phyloP scores from a whole-genome alignment of 768 basidiomycete genomes.

The Fomitopsis serialis region DNA sequence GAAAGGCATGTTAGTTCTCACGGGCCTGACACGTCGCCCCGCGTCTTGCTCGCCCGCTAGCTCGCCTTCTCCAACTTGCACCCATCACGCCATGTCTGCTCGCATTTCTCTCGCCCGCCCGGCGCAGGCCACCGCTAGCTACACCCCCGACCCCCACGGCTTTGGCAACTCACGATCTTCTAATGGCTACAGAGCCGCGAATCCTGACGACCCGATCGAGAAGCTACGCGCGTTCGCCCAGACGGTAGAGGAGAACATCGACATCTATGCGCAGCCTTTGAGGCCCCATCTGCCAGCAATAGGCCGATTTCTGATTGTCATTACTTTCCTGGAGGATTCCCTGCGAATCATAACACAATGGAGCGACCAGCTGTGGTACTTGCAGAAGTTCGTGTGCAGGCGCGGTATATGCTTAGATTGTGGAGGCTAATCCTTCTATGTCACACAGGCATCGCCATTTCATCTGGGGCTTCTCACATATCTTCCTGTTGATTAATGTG shows the following conservation, averaged over 20 bases:
- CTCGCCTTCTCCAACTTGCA: conserved; percentile 8
- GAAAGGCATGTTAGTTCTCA: background rate
- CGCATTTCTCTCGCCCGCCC: conserved; percentile 82
- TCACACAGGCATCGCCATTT: conserved; percentile 81
- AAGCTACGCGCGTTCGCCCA: conserved; percentile 66
- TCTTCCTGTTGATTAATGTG: conserved; percentile 90
- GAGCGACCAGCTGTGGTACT: conserved; percentile 97
- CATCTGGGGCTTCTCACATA: conserved; percentile 91
- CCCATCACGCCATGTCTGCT: conserved; percentile 54
- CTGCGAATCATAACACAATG: conserved; percentile 91
- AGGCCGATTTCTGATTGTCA: conserved; percentile 94
- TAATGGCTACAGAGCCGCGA: conserved; percentile 69
- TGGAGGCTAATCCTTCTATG: background rate
- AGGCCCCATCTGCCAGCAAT: conserved; percentile 92
- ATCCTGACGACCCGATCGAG: conserved; percentile 79
- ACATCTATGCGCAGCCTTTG: conserved; percentile 89
- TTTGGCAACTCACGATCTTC: conserved; percentile 69
- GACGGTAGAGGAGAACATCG: conserved; percentile 86
- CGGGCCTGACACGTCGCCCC: background rate
- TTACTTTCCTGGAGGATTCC: conserved; percentile 97
- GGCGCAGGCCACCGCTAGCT: conserved; percentile 35
- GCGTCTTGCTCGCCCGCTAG: background rate
- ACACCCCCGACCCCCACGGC: conserved; percentile 72
- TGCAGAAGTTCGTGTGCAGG: conserved; percentile 71
- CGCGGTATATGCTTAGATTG: background rate